Evolutionary conservation across 2,329 filamentous ascomycete species (phyloP).

Genomic region (Aspergillus fischeri): DNA sequence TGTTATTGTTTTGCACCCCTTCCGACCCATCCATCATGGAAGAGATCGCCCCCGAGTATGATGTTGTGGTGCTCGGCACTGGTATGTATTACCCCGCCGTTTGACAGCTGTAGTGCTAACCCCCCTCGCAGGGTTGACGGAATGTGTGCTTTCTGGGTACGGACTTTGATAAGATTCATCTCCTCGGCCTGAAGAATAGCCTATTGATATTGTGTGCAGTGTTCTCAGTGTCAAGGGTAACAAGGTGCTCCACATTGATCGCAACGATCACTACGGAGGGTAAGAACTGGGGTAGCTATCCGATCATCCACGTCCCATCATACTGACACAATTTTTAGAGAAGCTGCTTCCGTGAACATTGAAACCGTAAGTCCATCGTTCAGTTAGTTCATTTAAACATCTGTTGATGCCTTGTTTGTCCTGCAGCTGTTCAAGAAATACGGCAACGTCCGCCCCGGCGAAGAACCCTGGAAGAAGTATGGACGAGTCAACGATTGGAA

Average conservation of each 20-base stretch:
- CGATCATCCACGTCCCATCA: slow-evolving; percentile 9
- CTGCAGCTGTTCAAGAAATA: slow-evolving; percentile 94
- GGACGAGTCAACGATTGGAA: slow-evolving; percentile 98
- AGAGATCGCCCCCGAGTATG: slow-evolving; percentile 97
- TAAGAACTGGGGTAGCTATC: slow-evolving; percentile 47
- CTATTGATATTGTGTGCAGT: slow-evolving; percentile 44
- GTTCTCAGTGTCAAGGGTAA: slow-evolving; percentile 97
- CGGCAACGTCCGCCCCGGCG: slow-evolving; percentile 71
- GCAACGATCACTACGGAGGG: slow-evolving; percentile 98
- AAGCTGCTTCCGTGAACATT: slow-evolving; percentile 95
- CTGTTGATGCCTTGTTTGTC: slow-evolving; percentile 23
- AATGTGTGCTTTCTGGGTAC: slow-evolving; percentile 98
- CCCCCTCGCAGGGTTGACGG: slow-evolving; percentile 70
- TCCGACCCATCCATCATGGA: slow-evolving; percentile 64
- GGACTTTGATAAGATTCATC: slow-evolving; percentile 16
- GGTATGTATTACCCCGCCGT: slow-evolving; percentile 58
- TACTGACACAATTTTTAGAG: slow-evolving; percentile 51
- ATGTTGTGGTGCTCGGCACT: slow-evolving; percentile 97
- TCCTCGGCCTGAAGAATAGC: slow-evolving; percentile 13
- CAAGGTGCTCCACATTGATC: slow-evolving; percentile 98
- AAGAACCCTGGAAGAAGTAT: slow-evolving; percentile 98
- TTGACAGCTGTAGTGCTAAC: slow-evolving; percentile 28
- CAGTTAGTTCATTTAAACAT: slow-evolving; percentile 14
- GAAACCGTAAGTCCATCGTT: slow-evolving; percentile 63
- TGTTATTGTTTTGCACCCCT: not conserved